Evolutionary conservation across 163 green algal genomes (phyloP).

Genomic region (Chlamydomonas reinhardtii): DNA sequence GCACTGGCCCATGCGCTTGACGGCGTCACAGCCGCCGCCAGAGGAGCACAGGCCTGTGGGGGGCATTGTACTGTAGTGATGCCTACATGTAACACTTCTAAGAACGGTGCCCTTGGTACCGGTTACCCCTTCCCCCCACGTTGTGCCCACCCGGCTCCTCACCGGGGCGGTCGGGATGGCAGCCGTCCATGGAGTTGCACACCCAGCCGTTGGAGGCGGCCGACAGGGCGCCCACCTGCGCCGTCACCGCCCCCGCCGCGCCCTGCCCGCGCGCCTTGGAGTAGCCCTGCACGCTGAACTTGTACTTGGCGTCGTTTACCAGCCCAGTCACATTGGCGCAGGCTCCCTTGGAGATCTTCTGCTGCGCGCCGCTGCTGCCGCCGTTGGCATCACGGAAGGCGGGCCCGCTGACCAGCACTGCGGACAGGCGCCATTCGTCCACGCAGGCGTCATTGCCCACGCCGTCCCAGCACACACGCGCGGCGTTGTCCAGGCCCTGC

Average conservation of each 20-base stretch:
- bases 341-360: constrained; percentile 31
- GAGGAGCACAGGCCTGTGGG: neutral
- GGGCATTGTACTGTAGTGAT: too few relatives aligned
- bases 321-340: constrained; percentile 31
- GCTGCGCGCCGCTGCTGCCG: neutral
- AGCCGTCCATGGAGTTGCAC: constrained; percentile 14
- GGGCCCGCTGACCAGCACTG: constrained; percentile 8
- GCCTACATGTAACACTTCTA: too few relatives aligned
- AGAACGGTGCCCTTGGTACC: too few relatives aligned
- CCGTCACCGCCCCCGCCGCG: neutral
- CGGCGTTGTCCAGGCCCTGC: constrained; percentile 8
- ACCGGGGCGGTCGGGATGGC: constrained; percentile 22
- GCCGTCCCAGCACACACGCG: constrained; percentile 50
- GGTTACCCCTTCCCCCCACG: too few relatives aligned
- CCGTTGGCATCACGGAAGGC: constrained; percentile 32
- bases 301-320: constrained; percentile 3
- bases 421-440: constrained; percentile 37
- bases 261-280: neutral
- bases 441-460: constrained; percentile 52
- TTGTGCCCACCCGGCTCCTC: too few relatives aligned
- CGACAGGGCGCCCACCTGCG: neutral
- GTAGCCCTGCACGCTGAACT: constrained; percentile 15
- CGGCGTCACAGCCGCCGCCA: constrained; percentile 8
- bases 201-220: constrained; percentile 29
- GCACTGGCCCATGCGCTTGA: constrained; percentile 24